phyloP scores from a whole-genome alignment of 768 basidiomycete genomes.

The Hortiboletus flavorubellus region DNA sequence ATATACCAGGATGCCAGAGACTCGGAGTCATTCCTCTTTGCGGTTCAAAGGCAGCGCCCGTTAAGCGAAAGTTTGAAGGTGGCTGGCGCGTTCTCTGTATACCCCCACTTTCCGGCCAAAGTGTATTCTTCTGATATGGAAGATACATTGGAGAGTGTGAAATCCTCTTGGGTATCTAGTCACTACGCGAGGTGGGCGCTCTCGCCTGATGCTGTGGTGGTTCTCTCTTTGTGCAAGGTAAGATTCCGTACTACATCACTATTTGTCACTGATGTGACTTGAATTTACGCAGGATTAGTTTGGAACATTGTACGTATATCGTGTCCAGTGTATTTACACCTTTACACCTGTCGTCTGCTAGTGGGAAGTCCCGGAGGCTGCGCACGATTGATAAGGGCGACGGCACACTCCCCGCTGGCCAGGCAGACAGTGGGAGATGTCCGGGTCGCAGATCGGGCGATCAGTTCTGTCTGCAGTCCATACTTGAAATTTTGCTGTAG shows the following conservation, averaged over 20 bases:
- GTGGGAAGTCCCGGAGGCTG: no score
- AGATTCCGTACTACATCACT: not conserved
- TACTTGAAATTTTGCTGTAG: not conserved
- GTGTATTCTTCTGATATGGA: not conserved
- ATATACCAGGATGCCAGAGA: not conserved
- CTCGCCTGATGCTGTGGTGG: not conserved
- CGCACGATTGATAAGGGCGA: not conserved
- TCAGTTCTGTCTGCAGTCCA: not conserved
- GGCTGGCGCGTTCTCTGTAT: not conserved
- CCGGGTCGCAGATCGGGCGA: not conserved
- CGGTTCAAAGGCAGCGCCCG: not conserved
- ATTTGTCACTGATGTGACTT: no score
- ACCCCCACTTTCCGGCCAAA: conserved; percentile 1
- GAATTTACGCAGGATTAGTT: not conserved
- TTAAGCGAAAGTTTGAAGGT: not conserved
- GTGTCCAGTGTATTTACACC: no score
- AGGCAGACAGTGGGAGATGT: not conserved
- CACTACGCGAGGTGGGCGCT: conserved; percentile 1
- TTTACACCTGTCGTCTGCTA: no score
- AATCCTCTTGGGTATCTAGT: not conserved
- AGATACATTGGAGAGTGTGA: not conserved
- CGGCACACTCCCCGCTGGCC: not conserved
- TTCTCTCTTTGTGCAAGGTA: not conserved
- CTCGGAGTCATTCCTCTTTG: not conserved
- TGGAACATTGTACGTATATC: no score